Percentiles rank a stretch among this genome's conserved stretches.
Conservation (phyloP, 208 protist genomes). For the Angomonas ambiguus region DNA sequence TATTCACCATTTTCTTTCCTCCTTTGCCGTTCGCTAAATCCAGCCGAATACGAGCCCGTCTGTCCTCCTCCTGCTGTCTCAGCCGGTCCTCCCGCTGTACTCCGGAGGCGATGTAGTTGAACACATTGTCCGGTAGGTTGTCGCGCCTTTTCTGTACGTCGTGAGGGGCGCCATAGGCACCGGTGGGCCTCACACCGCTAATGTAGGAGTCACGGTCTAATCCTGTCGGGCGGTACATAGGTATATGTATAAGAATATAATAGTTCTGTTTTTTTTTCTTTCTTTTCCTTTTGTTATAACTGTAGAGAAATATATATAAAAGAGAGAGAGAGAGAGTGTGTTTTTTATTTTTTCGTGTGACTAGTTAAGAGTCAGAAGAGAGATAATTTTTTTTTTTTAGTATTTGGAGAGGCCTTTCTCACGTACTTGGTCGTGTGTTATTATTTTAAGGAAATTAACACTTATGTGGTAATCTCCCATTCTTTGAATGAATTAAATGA, state of each 20-base stretch:
- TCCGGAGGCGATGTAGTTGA: conserved; percentile 61
- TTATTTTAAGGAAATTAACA: no score
- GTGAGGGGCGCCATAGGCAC: conserved; percentile 54
- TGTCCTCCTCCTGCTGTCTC: conserved; percentile 57
- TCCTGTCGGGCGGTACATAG: conserved; percentile 65
- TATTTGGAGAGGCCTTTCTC: no score
- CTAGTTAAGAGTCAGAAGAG: no score
- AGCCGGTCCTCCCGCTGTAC: conserved; percentile 69
- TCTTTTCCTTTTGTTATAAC: neutral
- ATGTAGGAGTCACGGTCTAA: conserved; percentile 84
- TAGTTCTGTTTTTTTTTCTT: conserved; percentile 7
- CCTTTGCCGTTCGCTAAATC: conserved; percentile 29
- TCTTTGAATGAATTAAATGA: neutral
- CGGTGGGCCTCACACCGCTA: conserved; percentile 65
- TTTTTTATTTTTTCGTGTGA: no score
- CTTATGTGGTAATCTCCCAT: no score
- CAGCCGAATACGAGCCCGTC: conserved; percentile 38
- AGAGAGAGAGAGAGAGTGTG: conserved; percentile 12
- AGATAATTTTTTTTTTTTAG: conserved; percentile 14
- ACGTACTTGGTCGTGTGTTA: no score
- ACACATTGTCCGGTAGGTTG: conserved; percentile 84
- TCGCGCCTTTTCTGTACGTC: conserved; percentile 83
- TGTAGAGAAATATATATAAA: neutral
- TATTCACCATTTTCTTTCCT: conserved; percentile 46
- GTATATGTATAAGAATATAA: conserved; percentile 6